Base-by-base conservation (phyloP, 148 eudicot genomes). In the Selenicereus undatus region DNA sequence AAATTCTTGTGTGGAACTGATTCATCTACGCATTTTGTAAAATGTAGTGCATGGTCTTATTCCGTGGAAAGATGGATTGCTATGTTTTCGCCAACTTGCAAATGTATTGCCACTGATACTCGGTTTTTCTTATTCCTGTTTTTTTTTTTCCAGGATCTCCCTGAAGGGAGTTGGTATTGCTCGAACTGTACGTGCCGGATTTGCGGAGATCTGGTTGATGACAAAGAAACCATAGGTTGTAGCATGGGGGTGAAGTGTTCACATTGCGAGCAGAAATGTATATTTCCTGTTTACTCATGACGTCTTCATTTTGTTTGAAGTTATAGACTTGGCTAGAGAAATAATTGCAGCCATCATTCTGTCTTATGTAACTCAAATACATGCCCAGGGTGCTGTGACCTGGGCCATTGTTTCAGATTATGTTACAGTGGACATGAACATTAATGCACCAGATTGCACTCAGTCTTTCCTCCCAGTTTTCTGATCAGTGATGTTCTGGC, bases 91-190 rank as follows among this genome's bases (percentile, higher is more conserved):
- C 69, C 11, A 39, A 21, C 66, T 24, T 76, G 12, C 50, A 43
- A 35, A 26, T 77, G 30, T 68, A 66, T 39, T 26, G 21, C 72
- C n/a, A n/a, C 48, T 39, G 36, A 5, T 78, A 69, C 35, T 45
- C 27, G 48, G 26, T 52, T 70, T 73, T 60, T 56, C 78, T 79
- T 52, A 81, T 79, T 76, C 78, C 54, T 69, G 42, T 74, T 82
- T 81, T 69, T 81, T 74, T 74, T 64, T 32, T 68, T 82, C 75
- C 90, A 96, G 99, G 97, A 96, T 68, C 82, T 96, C 69, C 99
- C 99, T 51, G 98, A 94, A 80, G 99, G 98, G 60, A 90, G 84
- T 79, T 96, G 99, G 99, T 92, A 96, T 82, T 96, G 99, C 84
- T 77, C 90, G 45, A 87, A 82, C 26, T 96, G 99, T 85, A 86